Evolutionary conservation across 148 eudicot species (phyloP), one percentile per base, ranked within the genome.

Genomic region (Vaccinium darrowii): DNA sequence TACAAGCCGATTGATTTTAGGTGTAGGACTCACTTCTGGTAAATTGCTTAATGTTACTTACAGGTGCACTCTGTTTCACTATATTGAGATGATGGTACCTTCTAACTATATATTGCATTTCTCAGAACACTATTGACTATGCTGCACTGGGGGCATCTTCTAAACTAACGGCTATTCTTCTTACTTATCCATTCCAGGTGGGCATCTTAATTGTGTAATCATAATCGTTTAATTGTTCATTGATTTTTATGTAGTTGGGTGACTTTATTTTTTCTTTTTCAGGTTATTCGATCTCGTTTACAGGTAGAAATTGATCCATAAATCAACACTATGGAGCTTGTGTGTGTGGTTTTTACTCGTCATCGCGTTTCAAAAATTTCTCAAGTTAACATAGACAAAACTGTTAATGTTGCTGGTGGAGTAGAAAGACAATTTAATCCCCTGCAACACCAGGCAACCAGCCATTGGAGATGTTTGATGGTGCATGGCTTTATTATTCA

Each of bases 271-370:
- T 78, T 53, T 69, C 47, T 4, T 18, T 86, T 81, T 76, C 94
- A 97, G 99, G 99, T 97, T 87, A 91, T 97, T 84, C 95, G 99
- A 67, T 90, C 99, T 84, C 90, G 99, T 81, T 90, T 97, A 87
- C 99, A 97, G 98, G 99, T 97, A 94, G 47, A 25, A 51, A 76
- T 15, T n/a, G 27, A 18, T 83, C 43, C 23, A 54, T 16, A 57
- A 74, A 53, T 76, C 50, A 9, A 56, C 51, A 12, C 8, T 25
- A 53, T 1, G 9, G 51, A 8, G 6, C 47, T 51, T 76, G 3
- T 49, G 15, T n/a, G 16, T 83, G 12, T 83, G 14, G 39, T 12
- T 23, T 11, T 65, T 65, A 27, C 7, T 83, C 7, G 56, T 53
- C 56, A 58, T 39, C 9, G 39, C 25, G 0, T 52, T 73, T 13